phyloP scores from a whole-genome alignment of 1,139 yeast genomes.

The Kodamaea arcana region DNA sequence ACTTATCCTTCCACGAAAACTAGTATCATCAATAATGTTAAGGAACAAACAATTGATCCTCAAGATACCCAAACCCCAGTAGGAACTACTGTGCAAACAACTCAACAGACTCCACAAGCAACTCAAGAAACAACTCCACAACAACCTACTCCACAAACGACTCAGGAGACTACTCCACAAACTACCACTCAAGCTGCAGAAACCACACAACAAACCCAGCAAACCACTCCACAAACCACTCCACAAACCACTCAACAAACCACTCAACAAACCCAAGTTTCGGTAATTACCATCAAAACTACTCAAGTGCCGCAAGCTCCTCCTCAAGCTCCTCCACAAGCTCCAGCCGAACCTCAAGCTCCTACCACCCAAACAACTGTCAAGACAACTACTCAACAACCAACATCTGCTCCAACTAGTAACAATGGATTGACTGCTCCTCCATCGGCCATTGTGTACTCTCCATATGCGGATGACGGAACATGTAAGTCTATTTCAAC shows the following conservation, averaged over 20 bases:
- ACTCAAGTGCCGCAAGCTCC: constrained; percentile 4
- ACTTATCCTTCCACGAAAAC: constrained; percentile 34
- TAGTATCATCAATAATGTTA: constrained; percentile 17
- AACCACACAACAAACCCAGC: constrained; percentile 2
- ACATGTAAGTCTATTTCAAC: constrained; percentile 57
- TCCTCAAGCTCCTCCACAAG: constrained; percentile 8
- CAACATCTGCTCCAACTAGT: constrained; percentile 16
- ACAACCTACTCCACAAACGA: constrained; percentile 8
- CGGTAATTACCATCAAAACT: constrained; percentile 7
- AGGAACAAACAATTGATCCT: constrained; percentile 8
- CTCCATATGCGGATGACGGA: constrained; percentile 71
- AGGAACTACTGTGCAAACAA: constrained; percentile 8
- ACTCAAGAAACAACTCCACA: constrained; percentile 4
- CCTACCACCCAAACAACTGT: constrained; percentile 6
- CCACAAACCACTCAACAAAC: background rate
- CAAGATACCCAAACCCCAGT: background rate
- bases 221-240: background rate
- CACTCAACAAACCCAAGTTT: constrained; percentile 3
- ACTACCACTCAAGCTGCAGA: constrained; percentile 7
- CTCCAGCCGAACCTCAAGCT: constrained; percentile 3
- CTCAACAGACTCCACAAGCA: constrained; percentile 9
- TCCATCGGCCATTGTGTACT: constrained; percentile 66
- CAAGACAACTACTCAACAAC: background rate
- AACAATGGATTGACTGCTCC: constrained; percentile 18
- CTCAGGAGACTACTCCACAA: constrained; percentile 5